Evolutionary conservation across 1,139 yeast genomes (phyloP), one percentile per base, ranked within the genome.

Genomic region (Blastobotrys apis): DNA sequence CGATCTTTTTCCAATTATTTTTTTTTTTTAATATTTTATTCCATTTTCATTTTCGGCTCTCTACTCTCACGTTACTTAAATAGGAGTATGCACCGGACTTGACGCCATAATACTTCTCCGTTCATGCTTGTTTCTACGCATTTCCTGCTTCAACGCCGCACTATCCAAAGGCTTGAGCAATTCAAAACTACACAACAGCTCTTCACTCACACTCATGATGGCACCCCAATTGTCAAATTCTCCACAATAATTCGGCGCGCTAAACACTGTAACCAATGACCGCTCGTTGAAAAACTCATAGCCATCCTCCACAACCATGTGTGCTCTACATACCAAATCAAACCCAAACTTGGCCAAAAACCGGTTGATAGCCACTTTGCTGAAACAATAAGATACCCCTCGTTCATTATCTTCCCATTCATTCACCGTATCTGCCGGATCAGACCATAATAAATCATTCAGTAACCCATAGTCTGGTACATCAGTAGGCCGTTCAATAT

Each of bases 191-290:
- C 97, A 92, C 50, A 92, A 70, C 52, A 92, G 71, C 56, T 88
- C 97, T 55, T 92, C 97, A 53, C 86, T 80, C 15, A 92, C 97
- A 57, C 94, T 81, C 98, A 92, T 92, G 1, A 92, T 97, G 0
- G 97, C 97, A 19, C 97, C 98, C 97, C 97, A 92, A 62, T 92
- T 92, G 64, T 92, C 97, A 59, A 92, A 92, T 65, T 92, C 98
- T 32, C 98, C 97, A 68, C 98, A 92, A 63, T 92, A 92, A 65
- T 92, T 92, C 1, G 98, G 97, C 0, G 98, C 98, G 45, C 88
- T 80, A 64, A 92, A 92, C 12, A 92, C 97, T 0, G 98, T 92
- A 4, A 92, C 97, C 51, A 92, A 72, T 22, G 95, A 84, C 44
- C 95, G 75, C 63, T 90, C 96, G 63, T 90, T 90, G 69, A 92